Evolutionary conservation across 2,329 filamentous ascomycete species (phyloP), one percentile per base, ranked within the genome.

Genomic region (Didymella arachidicola): DNA sequence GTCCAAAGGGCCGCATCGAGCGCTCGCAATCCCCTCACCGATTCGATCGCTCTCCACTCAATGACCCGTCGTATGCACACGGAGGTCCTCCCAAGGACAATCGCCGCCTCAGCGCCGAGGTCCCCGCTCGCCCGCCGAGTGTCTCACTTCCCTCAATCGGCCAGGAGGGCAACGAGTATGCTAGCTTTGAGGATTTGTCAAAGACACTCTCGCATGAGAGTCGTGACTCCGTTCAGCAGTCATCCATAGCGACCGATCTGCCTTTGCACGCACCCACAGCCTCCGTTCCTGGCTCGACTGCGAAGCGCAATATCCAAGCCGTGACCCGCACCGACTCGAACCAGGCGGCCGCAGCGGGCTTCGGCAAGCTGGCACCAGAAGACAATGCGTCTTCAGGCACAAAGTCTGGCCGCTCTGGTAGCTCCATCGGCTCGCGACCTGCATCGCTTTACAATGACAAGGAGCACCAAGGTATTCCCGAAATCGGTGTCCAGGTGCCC

Each of bases 251-350:
- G 65, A 87, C 89, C 57, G 91, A 96, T 72, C 80, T 97, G 69
- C 90, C 95, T 77, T 86, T 98, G 58, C 87, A 96, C 78, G 93
- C 93, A 58, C 94, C 94, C 2, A 95, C 89, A 78, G 93, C 94
- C 6, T 96, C 93, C 14, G 83, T 97, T 63, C 90, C 93, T 10
- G 87, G 86, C 44, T 86, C 87, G 19, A 95, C 89, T 70, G 93
- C 93, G 59, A 95, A 93, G 79, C 87, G 91, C 74, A 87, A 90
- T 70, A 92, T 97, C 49, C 87, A 90, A 73, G 83, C 86, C 14
- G 93, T 97, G 60, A 97, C 94, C 32, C 89, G 92, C 66, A 97
- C 93, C 66, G 93, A 97, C 79, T 96, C 92, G n/a, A 87, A 89
- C 46, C 88, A 89, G 74, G 93, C 92, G 61, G 92, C 91, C 18